Percentiles rank a stretch among this genome's conserved stretches.
These are phyloP conservation scores for Dactylonectria macrodidyma DNA, from an alignment of 2,329 filamentous ascomycete genomes.

Conservation along the genomic window DNA sequence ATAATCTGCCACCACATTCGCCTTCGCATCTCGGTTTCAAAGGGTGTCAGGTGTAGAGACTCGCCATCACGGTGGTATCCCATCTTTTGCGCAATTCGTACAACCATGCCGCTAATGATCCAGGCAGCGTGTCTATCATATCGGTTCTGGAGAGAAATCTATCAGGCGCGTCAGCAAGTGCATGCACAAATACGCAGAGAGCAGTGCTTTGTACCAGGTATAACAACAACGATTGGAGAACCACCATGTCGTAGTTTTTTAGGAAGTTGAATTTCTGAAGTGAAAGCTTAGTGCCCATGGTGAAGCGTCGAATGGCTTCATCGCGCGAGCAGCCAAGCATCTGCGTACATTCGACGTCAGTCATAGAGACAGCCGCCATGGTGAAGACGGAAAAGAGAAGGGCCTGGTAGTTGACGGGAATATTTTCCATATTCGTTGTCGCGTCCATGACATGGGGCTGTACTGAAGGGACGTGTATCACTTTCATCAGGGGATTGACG, in stretches of 20 bases:
- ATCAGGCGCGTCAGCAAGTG: slow-evolving; percentile 28
- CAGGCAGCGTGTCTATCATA: slow-evolving; percentile 73
- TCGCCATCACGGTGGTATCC: slow-evolving; percentile 76
- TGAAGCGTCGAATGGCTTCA: slow-evolving; percentile 66
- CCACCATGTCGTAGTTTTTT: slow-evolving; percentile 70
- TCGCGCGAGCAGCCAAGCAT: slow-evolving; percentile 66
- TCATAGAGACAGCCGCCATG: slow-evolving; percentile 70
- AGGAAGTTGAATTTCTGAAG: slow-evolving; percentile 70
- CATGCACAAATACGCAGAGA: background rate
- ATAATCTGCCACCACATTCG: slow-evolving; percentile 78
- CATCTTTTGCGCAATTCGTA: slow-evolving; percentile 78
- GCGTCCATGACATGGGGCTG: slow-evolving; percentile 77
- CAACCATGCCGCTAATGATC: slow-evolving; percentile 72
- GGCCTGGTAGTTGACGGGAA: slow-evolving; percentile 73
- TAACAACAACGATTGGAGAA: slow-evolving; percentile 71
- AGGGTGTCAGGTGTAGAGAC: slow-evolving; percentile 68
- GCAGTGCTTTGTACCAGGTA: slow-evolving; percentile 62
- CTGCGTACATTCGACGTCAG: slow-evolving; percentile 68
- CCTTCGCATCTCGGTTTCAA: slow-evolving; percentile 78
- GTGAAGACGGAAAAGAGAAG: slow-evolving; percentile 77
- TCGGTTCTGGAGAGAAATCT: slow-evolving; percentile 71
- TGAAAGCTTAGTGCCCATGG: slow-evolving; percentile 65
- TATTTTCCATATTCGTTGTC: slow-evolving; percentile 66
- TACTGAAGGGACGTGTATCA: slow-evolving; percentile 79
- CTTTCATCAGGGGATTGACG: slow-evolving; percentile 81